These are phyloP conservation scores for Skeletonema tropicum DNA, from an alignment of 108 stramenopile species.

Conservation along the genomic window DNA sequence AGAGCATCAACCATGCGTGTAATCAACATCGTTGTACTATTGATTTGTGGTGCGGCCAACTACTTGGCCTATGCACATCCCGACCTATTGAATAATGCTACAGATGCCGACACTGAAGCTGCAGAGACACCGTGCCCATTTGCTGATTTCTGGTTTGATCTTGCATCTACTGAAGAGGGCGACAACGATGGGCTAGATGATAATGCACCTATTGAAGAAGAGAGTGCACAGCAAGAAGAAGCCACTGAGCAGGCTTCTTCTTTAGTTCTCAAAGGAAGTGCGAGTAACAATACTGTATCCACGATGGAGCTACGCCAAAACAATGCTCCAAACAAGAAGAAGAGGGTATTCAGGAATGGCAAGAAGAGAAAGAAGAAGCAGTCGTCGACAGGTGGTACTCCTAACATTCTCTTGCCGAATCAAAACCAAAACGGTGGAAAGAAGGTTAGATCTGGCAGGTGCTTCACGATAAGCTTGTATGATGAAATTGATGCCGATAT, in stretches of 20 bases:
- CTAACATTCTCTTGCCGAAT: neutral
- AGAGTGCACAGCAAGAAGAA: neutral
- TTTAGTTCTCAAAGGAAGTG: neutral
- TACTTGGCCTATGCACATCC: neutral
- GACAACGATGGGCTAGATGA: neutral
- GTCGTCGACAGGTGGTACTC: neutral
- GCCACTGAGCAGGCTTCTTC: neutral
- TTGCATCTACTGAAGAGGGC: neutral
- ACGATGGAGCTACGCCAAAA: neutral
- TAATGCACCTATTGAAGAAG: neutral
- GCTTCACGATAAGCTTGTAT: constrained; percentile 24
- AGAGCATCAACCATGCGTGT: neutral
- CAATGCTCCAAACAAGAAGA: neutral
- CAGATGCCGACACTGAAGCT: neutral
- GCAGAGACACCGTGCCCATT: neutral
- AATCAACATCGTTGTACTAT: neutral
- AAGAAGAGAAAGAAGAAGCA: neutral
- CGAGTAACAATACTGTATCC: neutral
- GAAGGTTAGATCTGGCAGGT: neutral
- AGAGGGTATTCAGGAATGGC: neutral
- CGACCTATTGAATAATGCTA: neutral
- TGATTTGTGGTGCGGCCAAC: neutral
- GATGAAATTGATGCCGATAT: constrained; percentile 39
- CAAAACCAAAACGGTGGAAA: neutral
- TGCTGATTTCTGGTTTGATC: neutral